Evolutionary conservation across 129 eudicot genomes (phyloP), one percentile per base, ranked within the genome.

Genomic region (Silybum marianum): DNA sequence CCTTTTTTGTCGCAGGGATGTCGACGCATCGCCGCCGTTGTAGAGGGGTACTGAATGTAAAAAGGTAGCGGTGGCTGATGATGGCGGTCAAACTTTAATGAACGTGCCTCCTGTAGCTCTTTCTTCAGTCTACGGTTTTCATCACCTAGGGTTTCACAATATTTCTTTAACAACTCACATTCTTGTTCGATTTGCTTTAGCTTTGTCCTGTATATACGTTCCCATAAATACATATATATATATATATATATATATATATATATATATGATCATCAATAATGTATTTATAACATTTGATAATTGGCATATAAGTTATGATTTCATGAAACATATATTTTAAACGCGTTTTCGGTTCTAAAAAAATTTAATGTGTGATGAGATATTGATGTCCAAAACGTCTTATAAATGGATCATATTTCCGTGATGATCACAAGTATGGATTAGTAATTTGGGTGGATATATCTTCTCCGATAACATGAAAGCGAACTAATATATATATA

Each of bases 161-260:
- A 75, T 82, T 81, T 85, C 89, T 90, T 90, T 88, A 90, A 67
- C 58, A 80, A 76, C 82, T 79, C 87, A 7, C 85, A 90, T 69
- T 90, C 96, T 36, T 89, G 78, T 79, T 89, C 96, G 3, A 89
- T 93, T 72, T 90, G 96, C 88, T 93, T 93, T 84, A 93, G 42
- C 85, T 93, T 93, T 9, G 90, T 93, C 92, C 97, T 93, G 86
- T 69, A 70, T 28, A 28, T 28, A 28, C 21, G 26, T 22, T 11
- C 12, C 5, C 11, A 65, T 10, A 66, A 12, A 62, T 39, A 69
- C 24, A 32, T 32, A 32, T 2, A 32, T 32, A 32, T 30, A 32
- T 32, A 32, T 32, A 32, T 32, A 32, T 32, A 32, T 32, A 32
- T 2, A 26, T 1, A 26, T 1, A 26, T 1, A 26, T 1, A 26